Conservation (phyloP, 768 basidiomycete genomes). For the Naganishia onofrii region DNA sequence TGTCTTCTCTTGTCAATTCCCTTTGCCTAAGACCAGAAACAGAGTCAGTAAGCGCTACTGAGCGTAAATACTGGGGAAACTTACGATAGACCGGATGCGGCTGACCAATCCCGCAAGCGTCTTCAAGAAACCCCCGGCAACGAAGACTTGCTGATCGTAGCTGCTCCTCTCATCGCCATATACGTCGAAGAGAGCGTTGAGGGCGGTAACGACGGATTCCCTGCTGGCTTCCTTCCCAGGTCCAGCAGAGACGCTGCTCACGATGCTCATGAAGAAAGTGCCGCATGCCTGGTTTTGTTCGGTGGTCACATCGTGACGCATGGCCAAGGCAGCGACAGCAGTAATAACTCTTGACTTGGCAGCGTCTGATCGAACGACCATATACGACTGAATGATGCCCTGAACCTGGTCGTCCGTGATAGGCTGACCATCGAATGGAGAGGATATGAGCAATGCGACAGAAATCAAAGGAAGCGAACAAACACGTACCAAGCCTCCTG, state of each 20-base stretch:
- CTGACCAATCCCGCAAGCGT: slow-evolving; percentile 42
- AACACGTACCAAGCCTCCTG: slow-evolving; percentile 61
- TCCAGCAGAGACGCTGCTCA: slow-evolving; percentile 25
- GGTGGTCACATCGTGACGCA: slow-evolving; percentile 61
- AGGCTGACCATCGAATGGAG: slow-evolving; percentile 26
- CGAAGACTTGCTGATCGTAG: slow-evolving; percentile 62
- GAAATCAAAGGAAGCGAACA: not conserved
- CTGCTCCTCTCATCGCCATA: slow-evolving; percentile 80
- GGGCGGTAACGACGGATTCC: slow-evolving; percentile 63
- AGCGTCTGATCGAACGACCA: slow-evolving; percentile 59
- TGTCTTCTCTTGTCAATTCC: slow-evolving; percentile 53
- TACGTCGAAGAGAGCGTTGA: slow-evolving; percentile 83
- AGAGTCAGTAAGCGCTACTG: not conserved
- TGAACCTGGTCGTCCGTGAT: slow-evolving; percentile 63
- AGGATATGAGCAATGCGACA: not conserved
- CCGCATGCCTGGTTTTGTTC: slow-evolving; percentile 63
- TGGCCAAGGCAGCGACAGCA: slow-evolving; percentile 78
- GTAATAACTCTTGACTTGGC: slow-evolving; percentile 77
- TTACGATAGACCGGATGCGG: slow-evolving; percentile 50
- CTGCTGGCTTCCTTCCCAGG: slow-evolving; percentile 56
- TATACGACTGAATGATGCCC: slow-evolving; percentile 63
- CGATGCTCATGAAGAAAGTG: slow-evolving; percentile 45
- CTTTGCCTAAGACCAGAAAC: slow-evolving; percentile 42
- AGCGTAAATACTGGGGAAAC: slow-evolving; percentile 30
- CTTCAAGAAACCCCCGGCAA: slow-evolving; percentile 41